Conservation (phyloP, 2,329 filamentous ascomycete genomes). For the Fusarium sp. region DNA sequence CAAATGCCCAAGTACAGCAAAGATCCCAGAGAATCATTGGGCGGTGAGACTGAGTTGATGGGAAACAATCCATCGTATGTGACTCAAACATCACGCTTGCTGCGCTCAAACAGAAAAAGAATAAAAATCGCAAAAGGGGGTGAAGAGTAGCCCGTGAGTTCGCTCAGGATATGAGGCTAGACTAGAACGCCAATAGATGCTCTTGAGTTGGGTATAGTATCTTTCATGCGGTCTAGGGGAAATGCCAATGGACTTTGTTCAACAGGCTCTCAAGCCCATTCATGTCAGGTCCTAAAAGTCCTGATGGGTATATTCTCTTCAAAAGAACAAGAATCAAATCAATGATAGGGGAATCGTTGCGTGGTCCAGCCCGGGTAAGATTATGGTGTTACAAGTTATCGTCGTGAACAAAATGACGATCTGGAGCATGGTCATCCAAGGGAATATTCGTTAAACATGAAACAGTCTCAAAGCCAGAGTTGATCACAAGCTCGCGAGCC, state of each 20-base stretch:
- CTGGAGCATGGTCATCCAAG: constrained; percentile 21
- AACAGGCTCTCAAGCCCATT: constrained; percentile 4
- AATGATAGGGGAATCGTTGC: constrained; percentile 35
- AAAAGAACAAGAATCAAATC: constrained; percentile 38
- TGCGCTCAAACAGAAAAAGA: constrained; percentile 1
- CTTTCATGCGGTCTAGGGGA: constrained; percentile 27
- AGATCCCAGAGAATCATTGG: neutral
- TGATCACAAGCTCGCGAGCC: constrained; percentile 67
- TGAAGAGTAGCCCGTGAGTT: constrained; percentile 4
- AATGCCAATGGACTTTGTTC: constrained; percentile 17
- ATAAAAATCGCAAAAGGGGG: constrained; percentile 12
- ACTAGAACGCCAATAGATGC: constrained; percentile 33
- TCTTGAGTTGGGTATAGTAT: constrained; percentile 23
- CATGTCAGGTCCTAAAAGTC: constrained; percentile 45
- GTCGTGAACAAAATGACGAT: constrained; percentile 27
- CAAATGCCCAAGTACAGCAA: neutral
- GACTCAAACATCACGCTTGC: constrained; percentile 9
- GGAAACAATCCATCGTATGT: constrained; percentile 4
- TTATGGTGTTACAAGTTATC: constrained; percentile 42
- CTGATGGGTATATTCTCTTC: constrained; percentile 49
- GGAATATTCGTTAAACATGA: constrained; percentile 32
- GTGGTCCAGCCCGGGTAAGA: constrained; percentile 41
- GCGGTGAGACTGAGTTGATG: neutral
- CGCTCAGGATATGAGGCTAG: neutral
- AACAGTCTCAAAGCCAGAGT: neutral